Conservation (phyloP, 2,329 filamentous ascomycete species). For the Diaporthe sp. region DNA sequence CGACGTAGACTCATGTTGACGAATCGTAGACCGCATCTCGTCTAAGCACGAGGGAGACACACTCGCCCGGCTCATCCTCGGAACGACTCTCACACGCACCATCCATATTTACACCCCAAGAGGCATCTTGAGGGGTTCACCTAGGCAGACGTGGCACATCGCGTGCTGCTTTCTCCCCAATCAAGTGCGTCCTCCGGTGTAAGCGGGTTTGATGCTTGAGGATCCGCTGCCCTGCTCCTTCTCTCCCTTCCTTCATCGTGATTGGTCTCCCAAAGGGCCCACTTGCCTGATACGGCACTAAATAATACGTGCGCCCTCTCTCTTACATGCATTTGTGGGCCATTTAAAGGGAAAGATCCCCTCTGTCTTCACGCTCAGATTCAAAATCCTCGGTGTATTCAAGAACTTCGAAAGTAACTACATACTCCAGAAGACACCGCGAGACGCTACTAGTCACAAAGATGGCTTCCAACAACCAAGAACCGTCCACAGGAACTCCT, state of each 20-base stretch:
- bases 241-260: not conserved
- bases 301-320: constrained; percentile 5
- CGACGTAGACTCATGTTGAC: not conserved
- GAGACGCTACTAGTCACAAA: not conserved
- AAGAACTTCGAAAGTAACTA: not conserved
- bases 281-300: constrained; percentile 12
- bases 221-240: not conserved
- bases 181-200: too few species aligned
- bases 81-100: not conserved
- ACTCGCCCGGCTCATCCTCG: not conserved
- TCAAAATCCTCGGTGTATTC: not conserved
- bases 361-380: not conserved
- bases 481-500: not conserved
- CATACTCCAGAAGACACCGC: not conserved
- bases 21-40: not conserved
- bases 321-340: constrained; percentile 27
- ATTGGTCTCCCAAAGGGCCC: constrained; percentile 2
- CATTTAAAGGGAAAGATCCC: not conserved
- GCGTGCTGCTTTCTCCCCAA: not conserved
- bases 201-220: not conserved
- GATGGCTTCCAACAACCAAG: constrained; percentile 4
- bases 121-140: not conserved
- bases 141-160: not conserved
- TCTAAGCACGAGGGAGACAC: not conserved
- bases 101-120: too few species aligned